Percentiles rank a stretch among this genome's conserved stretches.
Conservation (phyloP, 306 rosid species). For the Prunus kanzakura region DNA sequence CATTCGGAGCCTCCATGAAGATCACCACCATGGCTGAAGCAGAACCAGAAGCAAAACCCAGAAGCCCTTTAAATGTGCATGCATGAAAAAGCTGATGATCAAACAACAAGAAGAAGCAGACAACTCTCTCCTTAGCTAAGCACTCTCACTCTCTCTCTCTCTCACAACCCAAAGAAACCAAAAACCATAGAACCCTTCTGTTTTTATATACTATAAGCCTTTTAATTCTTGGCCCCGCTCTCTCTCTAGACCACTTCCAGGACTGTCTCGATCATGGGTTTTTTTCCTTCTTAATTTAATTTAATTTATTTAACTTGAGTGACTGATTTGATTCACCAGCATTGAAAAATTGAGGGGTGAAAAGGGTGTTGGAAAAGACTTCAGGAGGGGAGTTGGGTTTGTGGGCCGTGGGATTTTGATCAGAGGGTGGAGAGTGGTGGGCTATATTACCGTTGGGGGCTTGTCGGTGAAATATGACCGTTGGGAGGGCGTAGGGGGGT, state of each 20-base stretch:
- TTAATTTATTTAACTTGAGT: conserved; percentile 42
- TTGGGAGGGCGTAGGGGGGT: conserved; percentile 25
- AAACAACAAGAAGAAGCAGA: too few species aligned
- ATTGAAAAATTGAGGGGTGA: conserved; percentile 23
- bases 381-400: conserved; percentile 1
- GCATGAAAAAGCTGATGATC: conserved; percentile 22
- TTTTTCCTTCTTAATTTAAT: background rate
- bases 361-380: conserved; percentile 21
- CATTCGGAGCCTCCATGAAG: conserved; percentile 49
- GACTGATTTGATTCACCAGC: background rate
- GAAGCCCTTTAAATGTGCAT: conserved; percentile 33
- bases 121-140: background rate
- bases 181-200: conserved; percentile 21
- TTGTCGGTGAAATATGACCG: conserved; percentile 64
- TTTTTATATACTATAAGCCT: conserved; percentile 31
- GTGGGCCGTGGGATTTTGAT: conserved; percentile 51
- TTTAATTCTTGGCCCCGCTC: background rate
- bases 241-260: conserved; percentile 11
- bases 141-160: background rate
- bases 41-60: conserved; percentile 33
- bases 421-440: conserved; percentile 42
- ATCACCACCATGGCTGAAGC: conserved; percentile 43
- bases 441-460: conserved; percentile 71
- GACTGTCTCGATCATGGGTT: conserved; percentile 54
- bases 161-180: conserved; percentile 56